These are phyloP conservation scores for Chenopodium quinoa DNA, from an alignment of 148 eudicot species.

Conservation along the genomic window DNA sequence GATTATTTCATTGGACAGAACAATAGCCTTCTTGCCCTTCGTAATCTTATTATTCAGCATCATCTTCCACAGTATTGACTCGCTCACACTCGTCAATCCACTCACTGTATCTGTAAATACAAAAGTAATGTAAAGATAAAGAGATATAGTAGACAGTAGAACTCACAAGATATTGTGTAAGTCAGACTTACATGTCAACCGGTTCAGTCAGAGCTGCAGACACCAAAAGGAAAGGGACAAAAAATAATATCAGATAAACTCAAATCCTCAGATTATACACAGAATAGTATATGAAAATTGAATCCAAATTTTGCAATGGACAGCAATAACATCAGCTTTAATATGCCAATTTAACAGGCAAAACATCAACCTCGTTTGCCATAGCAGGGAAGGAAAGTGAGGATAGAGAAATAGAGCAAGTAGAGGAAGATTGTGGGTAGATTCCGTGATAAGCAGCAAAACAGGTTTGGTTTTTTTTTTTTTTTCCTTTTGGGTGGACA, in stretches of 20 bases:
- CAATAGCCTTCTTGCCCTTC: constrained; percentile 13
- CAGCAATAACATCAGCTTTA: neutral
- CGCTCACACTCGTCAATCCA: constrained; percentile 99
- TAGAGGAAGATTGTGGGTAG: neutral
- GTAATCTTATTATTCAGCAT: constrained; percentile 33
- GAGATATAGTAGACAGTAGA: neutral
- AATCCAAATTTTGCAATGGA: neutral
- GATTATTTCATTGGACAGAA: constrained; percentile 19
- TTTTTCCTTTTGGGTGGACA: neutral
- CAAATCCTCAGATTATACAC: neutral
- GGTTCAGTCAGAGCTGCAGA: constrained; percentile 85
- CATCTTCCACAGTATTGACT: constrained; percentile 76
- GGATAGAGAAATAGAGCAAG: neutral
- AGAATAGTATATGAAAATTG: neutral
- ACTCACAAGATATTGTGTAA: neutral
- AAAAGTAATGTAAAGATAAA: neutral
- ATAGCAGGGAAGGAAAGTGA: neutral
- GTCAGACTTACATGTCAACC: constrained; percentile 73
- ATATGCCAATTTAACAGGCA: constrained; percentile 2
- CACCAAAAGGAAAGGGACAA: neutral
- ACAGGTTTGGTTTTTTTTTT: neutral
- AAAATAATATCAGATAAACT: neutral
- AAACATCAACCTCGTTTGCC: neutral
- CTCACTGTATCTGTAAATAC: constrained; percentile 75
- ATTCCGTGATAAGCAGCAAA: neutral